phyloP scores from a whole-genome alignment of 768 basidiomycete species.

The Floccularia luteovirens region DNA sequence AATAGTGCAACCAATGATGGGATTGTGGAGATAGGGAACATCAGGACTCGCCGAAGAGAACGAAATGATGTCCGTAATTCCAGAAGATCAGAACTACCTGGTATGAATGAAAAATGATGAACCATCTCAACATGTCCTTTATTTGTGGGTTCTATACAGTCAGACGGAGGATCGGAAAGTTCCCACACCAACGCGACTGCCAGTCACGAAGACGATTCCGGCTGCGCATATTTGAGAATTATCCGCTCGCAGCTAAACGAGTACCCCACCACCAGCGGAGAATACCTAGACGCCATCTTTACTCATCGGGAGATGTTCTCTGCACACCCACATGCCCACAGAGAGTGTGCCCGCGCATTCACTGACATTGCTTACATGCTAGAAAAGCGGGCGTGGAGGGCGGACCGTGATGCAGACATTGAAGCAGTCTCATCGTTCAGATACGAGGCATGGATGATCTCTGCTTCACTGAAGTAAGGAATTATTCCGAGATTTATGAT shows the following conservation, averaged over 20 bases:
- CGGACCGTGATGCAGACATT: slow-evolving; percentile 60
- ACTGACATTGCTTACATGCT: slow-evolving; percentile 58
- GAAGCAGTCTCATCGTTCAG: slow-evolving; percentile 66
- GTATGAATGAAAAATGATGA: slow-evolving; percentile 17
- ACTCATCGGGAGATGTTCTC: slow-evolving; percentile 65
- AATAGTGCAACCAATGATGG: not conserved
- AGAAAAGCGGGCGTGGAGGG: slow-evolving; percentile 59
- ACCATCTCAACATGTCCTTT: not conserved
- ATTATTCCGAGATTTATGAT: too few species aligned
- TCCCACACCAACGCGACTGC: slow-evolving; percentile 35
- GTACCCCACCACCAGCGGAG: slow-evolving; percentile 57
- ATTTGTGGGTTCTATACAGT: slow-evolving; percentile 17
- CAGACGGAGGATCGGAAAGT: slow-evolving; percentile 33
- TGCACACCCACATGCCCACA: slow-evolving; percentile 56
- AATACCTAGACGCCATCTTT: slow-evolving; percentile 73
- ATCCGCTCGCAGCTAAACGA: slow-evolving; percentile 49
- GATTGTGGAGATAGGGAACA: slow-evolving; percentile 36
- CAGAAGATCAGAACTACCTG: slow-evolving; percentile 35
- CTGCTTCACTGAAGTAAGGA: slow-evolving; percentile 18
- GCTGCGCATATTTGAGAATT: slow-evolving; percentile 57
- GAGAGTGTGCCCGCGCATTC: slow-evolving; percentile 55
- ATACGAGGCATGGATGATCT: slow-evolving; percentile 61
- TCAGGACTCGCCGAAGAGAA: slow-evolving; percentile 11
- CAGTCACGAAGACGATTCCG: slow-evolving; percentile 26
- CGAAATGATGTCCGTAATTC: slow-evolving; percentile 19